Conservation (phyloP, 139 green algal species). For the Asterochloris sp. region DNA sequence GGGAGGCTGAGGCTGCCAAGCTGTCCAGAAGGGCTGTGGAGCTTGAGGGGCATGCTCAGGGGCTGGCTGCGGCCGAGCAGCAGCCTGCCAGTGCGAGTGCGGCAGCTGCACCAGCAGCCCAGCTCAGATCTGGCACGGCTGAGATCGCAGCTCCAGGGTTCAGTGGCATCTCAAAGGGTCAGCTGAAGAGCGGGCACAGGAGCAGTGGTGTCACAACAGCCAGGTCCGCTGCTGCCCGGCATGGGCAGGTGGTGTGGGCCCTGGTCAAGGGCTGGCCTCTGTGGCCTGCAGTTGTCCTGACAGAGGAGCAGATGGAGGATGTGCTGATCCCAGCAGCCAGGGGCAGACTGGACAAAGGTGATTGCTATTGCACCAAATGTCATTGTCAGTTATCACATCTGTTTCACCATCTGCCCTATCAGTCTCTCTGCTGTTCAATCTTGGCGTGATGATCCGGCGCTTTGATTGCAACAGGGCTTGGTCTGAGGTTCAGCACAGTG, state of each 20-base stretch:
- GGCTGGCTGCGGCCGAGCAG: neutral
- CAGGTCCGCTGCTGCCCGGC: neutral
- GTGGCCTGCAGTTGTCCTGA: slow-evolving; percentile 65
- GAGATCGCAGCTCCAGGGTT: neutral
- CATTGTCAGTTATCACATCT: neutral
- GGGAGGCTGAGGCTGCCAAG: neutral
- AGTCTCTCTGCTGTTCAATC: too few species aligned
- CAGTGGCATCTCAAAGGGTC: neutral
- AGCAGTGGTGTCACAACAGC: neutral
- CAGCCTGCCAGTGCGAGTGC: too few species aligned
- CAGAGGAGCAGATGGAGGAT: slow-evolving; percentile 35
- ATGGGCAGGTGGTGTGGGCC: slow-evolving; percentile 52
- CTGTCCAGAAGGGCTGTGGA: neutral
- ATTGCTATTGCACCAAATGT: neutral
- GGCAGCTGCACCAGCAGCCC: neutral
- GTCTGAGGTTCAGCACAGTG: too few species aligned
- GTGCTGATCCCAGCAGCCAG: neutral
- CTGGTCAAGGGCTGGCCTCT: slow-evolving; percentile 28
- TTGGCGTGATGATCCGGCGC: too few species aligned
- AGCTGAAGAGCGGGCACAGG: neutral
- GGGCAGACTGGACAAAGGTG: slow-evolving; percentile 1
- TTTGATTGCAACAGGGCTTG: too few species aligned
- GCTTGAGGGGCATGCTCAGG: slow-evolving; percentile 4
- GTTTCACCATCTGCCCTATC: too few species aligned
- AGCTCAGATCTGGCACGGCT: neutral